Conservation (phyloP, 306 rosid genomes). For the Albizia julibrissin region DNA sequence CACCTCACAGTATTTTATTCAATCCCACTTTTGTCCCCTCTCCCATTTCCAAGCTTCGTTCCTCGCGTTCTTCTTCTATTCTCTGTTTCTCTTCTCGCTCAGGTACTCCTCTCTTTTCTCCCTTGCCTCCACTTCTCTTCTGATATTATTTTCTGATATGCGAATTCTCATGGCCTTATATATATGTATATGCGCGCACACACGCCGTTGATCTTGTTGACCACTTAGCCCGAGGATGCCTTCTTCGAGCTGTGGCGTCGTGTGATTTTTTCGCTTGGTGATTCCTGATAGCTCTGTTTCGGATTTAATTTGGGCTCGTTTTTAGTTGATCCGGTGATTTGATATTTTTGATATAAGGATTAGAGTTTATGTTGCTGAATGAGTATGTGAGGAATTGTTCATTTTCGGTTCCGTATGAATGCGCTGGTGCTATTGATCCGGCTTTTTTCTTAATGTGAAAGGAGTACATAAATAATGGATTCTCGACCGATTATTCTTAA, state of each 20-base stretch:
- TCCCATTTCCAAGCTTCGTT: constrained; percentile 23
- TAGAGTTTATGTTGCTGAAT: not conserved
- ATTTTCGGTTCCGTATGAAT: not conserved
- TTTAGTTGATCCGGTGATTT: constrained; percentile 8
- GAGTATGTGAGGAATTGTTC: not conserved
- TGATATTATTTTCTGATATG: not conserved
- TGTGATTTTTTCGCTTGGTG: not conserved
- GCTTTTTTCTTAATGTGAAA: not conserved
- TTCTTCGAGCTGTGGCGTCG: not conserved
- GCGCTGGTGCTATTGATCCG: constrained; percentile 11
- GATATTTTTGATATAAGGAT: not conserved
- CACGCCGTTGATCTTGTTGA: not conserved
- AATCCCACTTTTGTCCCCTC: constrained; percentile 39
- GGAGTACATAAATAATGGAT: not conserved
- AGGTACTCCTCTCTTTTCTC: constrained; percentile 27
- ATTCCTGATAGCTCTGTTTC: not conserved
- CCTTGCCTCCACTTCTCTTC: not conserved
- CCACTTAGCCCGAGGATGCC: not conserved
- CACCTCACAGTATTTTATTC: constrained; percentile 1
- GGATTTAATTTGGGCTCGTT: not conserved
- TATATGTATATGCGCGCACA: not conserved
- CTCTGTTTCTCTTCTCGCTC: constrained; percentile 43
- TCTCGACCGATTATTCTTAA: not conserved
- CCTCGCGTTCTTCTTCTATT: constrained; percentile 20
- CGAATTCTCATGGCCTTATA: not conserved